Base-by-base conservation (phyloP, 83 land plant genomes). In the Larix sibirica region DNA sequence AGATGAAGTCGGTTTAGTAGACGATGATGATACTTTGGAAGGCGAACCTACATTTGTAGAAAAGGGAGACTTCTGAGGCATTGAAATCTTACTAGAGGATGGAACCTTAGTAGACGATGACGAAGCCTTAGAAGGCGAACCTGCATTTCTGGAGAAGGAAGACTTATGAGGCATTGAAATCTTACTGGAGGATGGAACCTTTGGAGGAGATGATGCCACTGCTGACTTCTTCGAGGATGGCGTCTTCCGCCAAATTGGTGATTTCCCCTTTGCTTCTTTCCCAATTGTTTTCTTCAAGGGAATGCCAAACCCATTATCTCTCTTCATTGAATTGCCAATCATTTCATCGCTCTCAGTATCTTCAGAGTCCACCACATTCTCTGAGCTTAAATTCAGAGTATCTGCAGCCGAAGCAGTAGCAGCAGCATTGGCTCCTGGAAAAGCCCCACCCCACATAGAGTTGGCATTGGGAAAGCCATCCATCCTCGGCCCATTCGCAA, bases 381-480 rank as follows among this genome's bases (percentile, higher is more conserved):
- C 44, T 23, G 54, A 42, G 77, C 77, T 73, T 50, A 86, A 79
- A 80, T 61, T 86, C 77, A 40, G 4, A 20, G 50, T 42, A 2
- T 73, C 77, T 13, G 77, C 75, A 83, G 82, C 81, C 36, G 90
- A 84, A 59, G 81, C 40, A 64, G 88, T 64, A 50, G 87, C 77
- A 70, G 89, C 21, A 33, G 66, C 84, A 77, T 68, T 86, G 65
- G 84, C 81, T 38, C 78, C 58, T 42, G 69, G 50, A 82, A 64
- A 64, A 67, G 91, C 86, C 2, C 89, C 81, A 59, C 64, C 87
- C 84, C 87, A 86, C 79, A 82, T 86, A 40, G 86, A 88, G 56
- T 80, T 90, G 61, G 28, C 62, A 42, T 81, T 58, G 24, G 62
- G 71, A 74, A 24, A 58, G 8, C 84, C 66, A 80, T 69, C 77